Base-by-base conservation (phyloP, 495 filamentous ascomycete genomes). In the Trichoderma orchidacearum region DNA sequence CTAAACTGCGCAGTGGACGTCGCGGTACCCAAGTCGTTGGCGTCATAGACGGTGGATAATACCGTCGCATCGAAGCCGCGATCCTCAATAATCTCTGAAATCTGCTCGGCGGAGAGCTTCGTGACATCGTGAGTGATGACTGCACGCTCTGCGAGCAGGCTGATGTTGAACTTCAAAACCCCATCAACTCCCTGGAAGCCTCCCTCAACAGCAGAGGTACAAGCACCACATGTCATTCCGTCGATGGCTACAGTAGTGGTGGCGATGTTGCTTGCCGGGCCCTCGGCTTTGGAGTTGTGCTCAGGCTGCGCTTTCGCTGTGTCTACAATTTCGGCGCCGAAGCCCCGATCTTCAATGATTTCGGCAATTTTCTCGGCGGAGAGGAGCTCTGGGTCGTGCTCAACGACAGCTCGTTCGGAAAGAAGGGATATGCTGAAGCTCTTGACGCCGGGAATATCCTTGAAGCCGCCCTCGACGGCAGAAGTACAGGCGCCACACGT, bases 181-280 rank as follows among this genome's bases (percentile, higher is more conserved):
- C 92, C 94, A 12, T 83, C 79, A 12, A 91, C 66, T 53, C 77
- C 78, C 59, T 80, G 82, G 71, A 95, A 86, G 9, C 83, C 87
- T 51, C 84, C 80, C 68, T 96, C 89, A 18, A 98, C 81, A 0
- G 91, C 89, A 52, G 89, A 87, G 7, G 91, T 95, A 64, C 92
- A 98, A 31, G 92, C 90, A 41, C 91, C 91, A 64, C 92, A 96
- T 6, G 93, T 97, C 93, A 98, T 98, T 27, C 93, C 93, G 61
- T 90, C 87, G n/a, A 97, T 84, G 17, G 88, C 84, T 41, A 97
- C 71, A 0, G 88, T 98, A 9, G 90, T 96, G 4, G 79, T 83
- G 8, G 83, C 83, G 17, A 81, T 57, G 36, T 63, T 53, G 0
- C 63, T 50, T 51, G 61, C 61, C 0, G 36, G n/a, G 3, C 30